phyloP scores from a whole-genome alignment of 306 rosid genomes.

The Acacia melanoxylon region DNA sequence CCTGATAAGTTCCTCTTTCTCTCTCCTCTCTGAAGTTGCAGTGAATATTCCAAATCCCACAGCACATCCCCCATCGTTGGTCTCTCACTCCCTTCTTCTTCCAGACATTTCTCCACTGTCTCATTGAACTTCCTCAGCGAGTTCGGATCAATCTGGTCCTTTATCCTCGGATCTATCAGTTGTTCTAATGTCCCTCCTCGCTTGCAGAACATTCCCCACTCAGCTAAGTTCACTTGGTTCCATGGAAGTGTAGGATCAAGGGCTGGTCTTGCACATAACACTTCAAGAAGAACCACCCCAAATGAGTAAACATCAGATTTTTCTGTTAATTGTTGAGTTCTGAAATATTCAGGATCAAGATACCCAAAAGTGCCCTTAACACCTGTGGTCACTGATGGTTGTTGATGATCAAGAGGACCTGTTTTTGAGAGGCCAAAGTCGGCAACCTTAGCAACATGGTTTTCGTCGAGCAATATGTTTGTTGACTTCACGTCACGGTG shows the following conservation, averaged over 20 bases:
- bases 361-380: slow-evolving; percentile 63
- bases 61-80: slow-evolving; percentile 52
- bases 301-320: slow-evolving; percentile 66
- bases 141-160: slow-evolving; percentile 37
- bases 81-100: slow-evolving; percentile 44
- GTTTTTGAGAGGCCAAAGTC: slow-evolving; percentile 62
- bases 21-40: slow-evolving; percentile 51
- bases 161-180: slow-evolving; percentile 45
- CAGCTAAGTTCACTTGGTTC: slow-evolving; percentile 51
- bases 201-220: slow-evolving; percentile 53
- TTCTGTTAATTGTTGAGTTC: slow-evolving; percentile 49
- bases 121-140: slow-evolving; percentile 48
- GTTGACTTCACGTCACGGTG: slow-evolving; percentile 63
- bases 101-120: slow-evolving; percentile 43
- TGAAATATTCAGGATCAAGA: slow-evolving; percentile 59
- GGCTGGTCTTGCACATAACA: slow-evolving; percentile 55
- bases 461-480: slow-evolving; percentile 52
- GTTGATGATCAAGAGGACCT: slow-evolving; percentile 48
- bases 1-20: slow-evolving; percentile 11
- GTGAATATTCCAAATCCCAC: slow-evolving; percentile 63
- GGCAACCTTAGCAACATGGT: slow-evolving; percentile 58
- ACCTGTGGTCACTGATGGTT: slow-evolving; percentile 36
- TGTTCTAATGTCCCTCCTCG: slow-evolving; percentile 38
- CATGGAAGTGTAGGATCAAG: slow-evolving; percentile 35
- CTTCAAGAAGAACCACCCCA: slow-evolving; percentile 62